Evolutionary conservation across 2,329 filamentous ascomycete species (phyloP).

Genomic region (Exophiala sp.): DNA sequence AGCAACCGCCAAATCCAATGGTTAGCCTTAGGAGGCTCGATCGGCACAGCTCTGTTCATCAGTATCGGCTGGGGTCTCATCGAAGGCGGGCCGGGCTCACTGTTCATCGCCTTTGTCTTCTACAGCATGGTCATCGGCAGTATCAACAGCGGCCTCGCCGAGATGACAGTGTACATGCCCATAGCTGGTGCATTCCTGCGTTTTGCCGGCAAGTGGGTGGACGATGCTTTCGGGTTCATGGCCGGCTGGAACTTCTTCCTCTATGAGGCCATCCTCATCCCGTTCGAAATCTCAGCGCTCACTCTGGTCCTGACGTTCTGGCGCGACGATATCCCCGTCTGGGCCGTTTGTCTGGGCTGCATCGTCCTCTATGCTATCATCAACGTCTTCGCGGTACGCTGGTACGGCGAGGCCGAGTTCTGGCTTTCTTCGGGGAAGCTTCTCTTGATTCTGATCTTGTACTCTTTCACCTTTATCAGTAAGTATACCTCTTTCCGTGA

Average conservation of each 20-base stretch:
- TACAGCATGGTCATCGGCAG: conserved; percentile 31
- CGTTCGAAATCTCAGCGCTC: conserved; percentile 41
- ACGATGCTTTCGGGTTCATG: conserved; percentile 43
- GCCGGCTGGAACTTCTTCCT: conserved; percentile 48
- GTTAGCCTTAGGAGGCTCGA: conserved; percentile 34
- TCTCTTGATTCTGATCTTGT: conserved; percentile 63
- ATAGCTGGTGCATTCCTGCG: conserved; percentile 39
- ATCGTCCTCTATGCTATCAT: conserved; percentile 40
- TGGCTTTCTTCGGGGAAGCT: conserved; percentile 64
- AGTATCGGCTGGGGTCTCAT: conserved; percentile 35
- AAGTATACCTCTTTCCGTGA: neutral
- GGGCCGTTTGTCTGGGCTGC: conserved; percentile 32
- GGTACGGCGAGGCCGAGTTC: conserved; percentile 71
- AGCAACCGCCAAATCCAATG: conserved; percentile 17
- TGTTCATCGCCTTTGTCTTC: conserved; percentile 36
- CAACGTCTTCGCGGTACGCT: conserved; percentile 66
- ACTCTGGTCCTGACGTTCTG: conserved; percentile 39
- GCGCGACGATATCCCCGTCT: conserved; percentile 36
- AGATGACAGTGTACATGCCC: conserved; percentile 44
- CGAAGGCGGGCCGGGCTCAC: conserved; percentile 34
- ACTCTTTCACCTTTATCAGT: conserved; percentile 69
- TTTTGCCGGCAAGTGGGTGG: conserved; percentile 42
- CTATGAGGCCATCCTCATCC: conserved; percentile 37
- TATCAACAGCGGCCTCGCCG: conserved; percentile 39
- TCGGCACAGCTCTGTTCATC: conserved; percentile 36